Base-by-base conservation (phyloP, 352 stramenopile genomes). In the Globisporangium echinulatum region DNA sequence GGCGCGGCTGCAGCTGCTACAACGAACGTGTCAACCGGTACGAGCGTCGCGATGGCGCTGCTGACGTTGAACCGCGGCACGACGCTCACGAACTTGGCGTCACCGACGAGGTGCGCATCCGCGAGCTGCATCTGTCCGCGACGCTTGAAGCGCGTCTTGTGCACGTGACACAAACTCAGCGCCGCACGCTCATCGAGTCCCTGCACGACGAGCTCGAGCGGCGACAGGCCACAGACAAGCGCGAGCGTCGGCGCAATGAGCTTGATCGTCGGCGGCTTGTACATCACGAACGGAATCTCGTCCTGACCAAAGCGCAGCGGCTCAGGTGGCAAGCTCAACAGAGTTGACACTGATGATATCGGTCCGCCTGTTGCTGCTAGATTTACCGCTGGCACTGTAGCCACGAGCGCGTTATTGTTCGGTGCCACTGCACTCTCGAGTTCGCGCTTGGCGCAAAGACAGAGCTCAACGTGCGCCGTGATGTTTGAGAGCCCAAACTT, bases 401-500 rank as follows among this genome's bases (percentile, higher is more conserved):
- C 46, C 17, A 14, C 47, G 11, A 42, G 3, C 17, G 54, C 40
- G 11, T 44, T 6, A 14, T 8, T 44, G 11, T 44, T 44, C 25
- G 25, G 25, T 33, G 25, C 25, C 25, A 33, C 25, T 33, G 25
- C 13, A 38, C 52, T 44, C 47, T 65, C 52, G 5, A 66, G n/a
- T 17, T 58, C 60, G 6, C 37, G 54, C 17, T 39, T 33, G 4
- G 55, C 59, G 53, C 55, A 56, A 55, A 86, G 56, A 8, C 74
- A 67, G 10, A 90, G 11, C 49, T 91, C 82, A 10, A 89, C 63
- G 36, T 65, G 68, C 11, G 88, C 70, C 0, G 69, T 75, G 46
- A 91, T 81, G 56, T 87, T 91, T 15, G 82, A 68, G 2, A 91
- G 52, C 3, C 82, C 79, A 64, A 91, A 91, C 51, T 80, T 85